Base-by-base conservation (phyloP, 495 filamentous ascomycete species). In the Aspergillus ellipticus region DNA sequence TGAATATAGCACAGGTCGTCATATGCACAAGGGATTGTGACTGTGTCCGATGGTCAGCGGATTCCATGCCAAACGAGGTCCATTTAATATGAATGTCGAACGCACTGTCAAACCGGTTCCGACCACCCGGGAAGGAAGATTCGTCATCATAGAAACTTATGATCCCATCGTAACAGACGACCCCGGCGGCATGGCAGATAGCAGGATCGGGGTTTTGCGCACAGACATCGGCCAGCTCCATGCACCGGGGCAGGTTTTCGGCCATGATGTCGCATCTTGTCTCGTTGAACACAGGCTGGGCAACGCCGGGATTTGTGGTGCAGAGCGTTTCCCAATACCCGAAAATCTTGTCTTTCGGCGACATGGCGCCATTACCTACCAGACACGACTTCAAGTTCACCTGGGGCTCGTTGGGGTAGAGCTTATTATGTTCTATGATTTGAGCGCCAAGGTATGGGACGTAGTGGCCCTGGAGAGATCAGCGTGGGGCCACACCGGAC, bases 301-400 rank as follows among this genome's bases (percentile, higher is more conserved):
- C 19, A 47, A 76, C 61, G 19, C 68, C 70, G 2, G 73, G 73
- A 42, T 77, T 76, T 3, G 72, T 75, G 0, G 70, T 75, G 57
- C 74, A 76, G 11, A 76, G 69, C 0, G 74, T 76, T 59, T 76
- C 73, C 68, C 70, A 77, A 55, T 76, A 74, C 16, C 74, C 73
- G 47, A 66, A 77, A 9, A 37, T 43, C 0, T 61, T 54, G 45
- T 75, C 66, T 20, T 60, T 63, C 2, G 64, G 69, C 2, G 72
- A 76, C 49, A 76, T 67, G 48, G 42, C 68, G 2, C 66, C 72
- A 49, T 78, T 72, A 17, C 74, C 73, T 3, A 76, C 57, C n/a
- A 74, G 53, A 20, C 69, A 66, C 3, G 74, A 74, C n/a, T 63
- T 45, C 0, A 78, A 57, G 17, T 64, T 58, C 1, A 78, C 51